Conservation (phyloP, 23 red algal species). For the Agarophyton chilense region DNA sequence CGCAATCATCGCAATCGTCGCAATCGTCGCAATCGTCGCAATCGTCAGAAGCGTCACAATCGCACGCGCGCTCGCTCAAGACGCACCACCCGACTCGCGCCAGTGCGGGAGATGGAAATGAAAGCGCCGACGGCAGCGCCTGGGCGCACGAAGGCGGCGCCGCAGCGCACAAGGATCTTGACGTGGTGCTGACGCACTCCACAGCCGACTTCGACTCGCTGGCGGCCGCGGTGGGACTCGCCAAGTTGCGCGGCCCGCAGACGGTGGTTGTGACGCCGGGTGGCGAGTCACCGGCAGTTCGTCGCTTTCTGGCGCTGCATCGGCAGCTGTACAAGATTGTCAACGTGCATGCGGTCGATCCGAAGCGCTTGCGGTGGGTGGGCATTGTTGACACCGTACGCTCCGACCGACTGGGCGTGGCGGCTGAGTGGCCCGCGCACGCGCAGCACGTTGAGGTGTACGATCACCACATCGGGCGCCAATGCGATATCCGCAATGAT, state of each 20-base stretch:
- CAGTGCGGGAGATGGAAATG: no score
- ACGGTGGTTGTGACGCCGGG: constrained; percentile 74
- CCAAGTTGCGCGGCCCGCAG: constrained; percentile 56
- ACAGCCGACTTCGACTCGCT: constrained; percentile 84
- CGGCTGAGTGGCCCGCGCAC: constrained; percentile 52
- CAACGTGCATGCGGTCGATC: constrained; percentile 47
- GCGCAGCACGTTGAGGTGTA: constrained; percentile 64
- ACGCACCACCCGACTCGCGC: background rate
- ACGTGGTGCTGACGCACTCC: constrained; percentile 67
- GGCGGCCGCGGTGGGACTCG: constrained; percentile 80
- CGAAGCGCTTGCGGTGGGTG: constrained; percentile 62
- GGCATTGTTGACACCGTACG: constrained; percentile 75
- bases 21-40: no score
- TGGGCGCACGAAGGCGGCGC: background rate
- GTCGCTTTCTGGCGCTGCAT: constrained; percentile 67
- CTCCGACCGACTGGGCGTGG: constrained; percentile 61
- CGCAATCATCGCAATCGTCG: no score
- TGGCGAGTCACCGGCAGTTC: constrained; percentile 51
- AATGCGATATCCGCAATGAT: constrained; percentile 61
- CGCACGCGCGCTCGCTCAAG: background rate
- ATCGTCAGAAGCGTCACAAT: background rate
- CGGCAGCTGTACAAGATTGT: constrained; percentile 65
- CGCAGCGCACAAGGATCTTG: constrained; percentile 22
- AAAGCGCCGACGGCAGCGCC: no score
- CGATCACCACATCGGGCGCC: constrained; percentile 73